phyloP scores from a whole-genome alignment of 169 alveolate genomes.

The Miamiensis avidus region DNA sequence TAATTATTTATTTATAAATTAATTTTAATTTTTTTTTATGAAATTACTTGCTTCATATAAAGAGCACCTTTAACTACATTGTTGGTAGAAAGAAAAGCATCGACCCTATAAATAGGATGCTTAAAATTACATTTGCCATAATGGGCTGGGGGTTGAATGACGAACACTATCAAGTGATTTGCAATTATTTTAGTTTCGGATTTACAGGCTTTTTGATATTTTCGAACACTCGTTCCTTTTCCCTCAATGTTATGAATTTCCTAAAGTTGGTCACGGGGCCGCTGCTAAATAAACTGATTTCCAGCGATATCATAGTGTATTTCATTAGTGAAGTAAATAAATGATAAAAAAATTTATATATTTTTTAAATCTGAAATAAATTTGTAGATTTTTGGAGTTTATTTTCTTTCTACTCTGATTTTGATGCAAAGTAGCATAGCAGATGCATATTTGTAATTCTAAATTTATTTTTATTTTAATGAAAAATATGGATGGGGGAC shows the following conservation, averaged over 20 bases:
- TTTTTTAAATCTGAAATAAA: too few relatives aligned
- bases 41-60: neutral
- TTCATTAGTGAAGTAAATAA: conserved; percentile 39
- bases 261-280: conserved; percentile 33
- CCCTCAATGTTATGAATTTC: conserved; percentile 33
- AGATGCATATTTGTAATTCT: conserved; percentile 24
- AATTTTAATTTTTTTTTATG: too few relatives aligned
- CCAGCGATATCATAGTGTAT: conserved; percentile 29
- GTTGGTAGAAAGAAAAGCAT: conserved; percentile 47
- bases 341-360: too few relatives aligned
- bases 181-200: conserved; percentile 31
- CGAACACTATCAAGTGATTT: conserved; percentile 27
- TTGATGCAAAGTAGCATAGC: conserved; percentile 28
- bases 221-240: conserved; percentile 39
- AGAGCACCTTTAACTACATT: conserved; percentile 32
- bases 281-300: conserved; percentile 1
- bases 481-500: neutral
- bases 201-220: conserved; percentile 44
- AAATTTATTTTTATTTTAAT: neutral
- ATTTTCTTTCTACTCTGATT: conserved; percentile 40
- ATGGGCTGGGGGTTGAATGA: conserved; percentile 33
- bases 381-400: conserved; percentile 44
- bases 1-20: too few relatives aligned
- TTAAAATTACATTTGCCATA: conserved; percentile 30
- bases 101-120: conserved; percentile 47